These are phyloP conservation scores for maize (Zea mays) DNA, from an alignment of 176 grass and related monocot genomes.

Conservation along the genomic window DNA sequence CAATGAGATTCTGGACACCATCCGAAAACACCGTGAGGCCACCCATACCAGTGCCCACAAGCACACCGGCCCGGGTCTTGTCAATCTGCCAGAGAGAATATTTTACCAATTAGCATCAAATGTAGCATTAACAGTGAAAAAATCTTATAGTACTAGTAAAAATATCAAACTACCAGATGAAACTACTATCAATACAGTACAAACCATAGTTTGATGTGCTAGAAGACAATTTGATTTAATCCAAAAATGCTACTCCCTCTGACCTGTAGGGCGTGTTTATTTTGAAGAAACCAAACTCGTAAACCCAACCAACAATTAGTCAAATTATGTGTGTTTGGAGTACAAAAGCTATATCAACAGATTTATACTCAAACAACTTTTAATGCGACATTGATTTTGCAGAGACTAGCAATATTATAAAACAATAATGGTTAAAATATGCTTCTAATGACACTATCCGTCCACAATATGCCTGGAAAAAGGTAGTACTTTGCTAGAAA, in stretches of 20 bases:
- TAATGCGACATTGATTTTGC: background rate
- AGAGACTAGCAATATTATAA: background rate
- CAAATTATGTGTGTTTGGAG: background rate
- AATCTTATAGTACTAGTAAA: background rate
- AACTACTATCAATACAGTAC: background rate
- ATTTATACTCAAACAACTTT: background rate
- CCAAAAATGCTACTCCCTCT: background rate
- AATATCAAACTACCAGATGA: background rate
- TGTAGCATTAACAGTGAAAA: background rate
- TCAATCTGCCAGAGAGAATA: slow-evolving; percentile 60
- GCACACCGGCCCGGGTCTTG: slow-evolving; percentile 81
- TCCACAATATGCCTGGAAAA: background rate
- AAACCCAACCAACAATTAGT: background rate
- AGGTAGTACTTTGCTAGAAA: background rate
- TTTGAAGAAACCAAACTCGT: background rate
- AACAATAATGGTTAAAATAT: background rate
- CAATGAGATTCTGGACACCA: slow-evolving; percentile 91
- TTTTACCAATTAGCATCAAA: slow-evolving; percentile 33
- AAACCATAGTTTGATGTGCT: background rate
- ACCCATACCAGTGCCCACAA: slow-evolving; percentile 98
- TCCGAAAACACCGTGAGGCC: slow-evolving; percentile 94
- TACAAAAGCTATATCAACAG: background rate
- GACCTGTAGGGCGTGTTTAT: background rate
- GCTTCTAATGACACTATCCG: background rate
- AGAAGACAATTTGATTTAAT: slow-evolving; percentile 9